These are phyloP conservation scores for Cajanus cajan DNA, from an alignment of 306 rosid species.

Conservation along the genomic window DNA sequence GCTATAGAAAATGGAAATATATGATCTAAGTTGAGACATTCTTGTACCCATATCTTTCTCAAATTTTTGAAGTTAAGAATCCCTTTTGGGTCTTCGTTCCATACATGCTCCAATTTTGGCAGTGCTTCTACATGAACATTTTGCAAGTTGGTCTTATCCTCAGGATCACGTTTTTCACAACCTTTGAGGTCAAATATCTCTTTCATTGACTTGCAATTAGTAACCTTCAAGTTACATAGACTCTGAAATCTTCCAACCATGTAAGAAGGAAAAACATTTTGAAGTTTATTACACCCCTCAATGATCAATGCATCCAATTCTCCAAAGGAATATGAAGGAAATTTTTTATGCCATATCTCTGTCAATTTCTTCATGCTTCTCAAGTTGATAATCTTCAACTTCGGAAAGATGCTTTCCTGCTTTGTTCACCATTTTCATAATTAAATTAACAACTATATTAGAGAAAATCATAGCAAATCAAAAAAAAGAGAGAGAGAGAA, in stretches of 20 bases:
- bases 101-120: constrained; percentile 1
- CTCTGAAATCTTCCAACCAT: background rate
- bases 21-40: background rate
- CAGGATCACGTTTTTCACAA: background rate
- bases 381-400: background rate
- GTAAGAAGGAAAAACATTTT: background rate
- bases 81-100: constrained; percentile 10
- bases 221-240: background rate
- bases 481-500: no score
- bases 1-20: constrained; percentile 23
- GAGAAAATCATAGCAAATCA: no score
- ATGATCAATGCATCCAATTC: background rate
- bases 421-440: background rate
- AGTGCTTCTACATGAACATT: background rate
- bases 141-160: background rate
- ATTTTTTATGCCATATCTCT: background rate
- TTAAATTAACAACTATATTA: background rate
- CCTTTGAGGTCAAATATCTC: background rate
- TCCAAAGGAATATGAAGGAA: background rate
- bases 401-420: background rate
- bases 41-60: background rate
- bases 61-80: background rate
- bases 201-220: constrained; percentile 1
- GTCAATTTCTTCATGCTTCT: background rate
- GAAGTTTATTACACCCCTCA: background rate